A percentile compares a stretch with the other conserved stretches of the same genome.
These are phyloP conservation scores for Volutella citrinella DNA, from an alignment of 2,329 filamentous ascomycete species.

Conservation along the genomic window DNA sequence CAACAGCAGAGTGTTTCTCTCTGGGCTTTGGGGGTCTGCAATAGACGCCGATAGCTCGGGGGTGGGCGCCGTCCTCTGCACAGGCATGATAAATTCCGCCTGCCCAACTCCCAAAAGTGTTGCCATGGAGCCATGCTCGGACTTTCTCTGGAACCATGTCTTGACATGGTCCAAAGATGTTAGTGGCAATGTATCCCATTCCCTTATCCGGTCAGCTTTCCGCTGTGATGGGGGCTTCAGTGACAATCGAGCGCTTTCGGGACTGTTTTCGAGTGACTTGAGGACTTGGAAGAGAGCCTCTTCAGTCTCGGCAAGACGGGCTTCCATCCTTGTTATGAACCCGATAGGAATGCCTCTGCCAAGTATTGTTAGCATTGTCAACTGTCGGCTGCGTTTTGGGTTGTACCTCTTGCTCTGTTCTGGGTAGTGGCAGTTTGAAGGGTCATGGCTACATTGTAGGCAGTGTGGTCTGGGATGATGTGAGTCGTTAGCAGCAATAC, in stretches of 20 bases:
- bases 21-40: no score
- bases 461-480: slow-evolving; percentile 23
- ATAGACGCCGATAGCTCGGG: no score
- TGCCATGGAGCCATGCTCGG: neutral
- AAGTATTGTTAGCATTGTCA: neutral
- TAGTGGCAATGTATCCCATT: slow-evolving; percentile 27
- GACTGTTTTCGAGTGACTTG: slow-evolving; percentile 7
- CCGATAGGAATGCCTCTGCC: slow-evolving; percentile 34
- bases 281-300: slow-evolving; percentile 25
- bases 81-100: no score
- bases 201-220: slow-evolving; percentile 25
- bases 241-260: slow-evolving; percentile 1
- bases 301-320: slow-evolving; percentile 32
- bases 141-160: slow-evolving; percentile 18
- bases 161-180: slow-evolving; percentile 13
- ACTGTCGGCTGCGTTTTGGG: neutral
- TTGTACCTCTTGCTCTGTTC: slow-evolving; percentile 31
- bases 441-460: slow-evolving; percentile 27
- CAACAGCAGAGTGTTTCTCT: neutral
- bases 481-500: neutral
- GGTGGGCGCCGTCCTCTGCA: no score
- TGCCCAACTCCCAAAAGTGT: neutral
- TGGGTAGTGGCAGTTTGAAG: slow-evolving; percentile 29
- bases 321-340: slow-evolving; percentile 37
- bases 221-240: slow-evolving; percentile 13